Base-by-base conservation (phyloP, 2,329 filamentous ascomycete species). In the Xylaria sp. region DNA sequence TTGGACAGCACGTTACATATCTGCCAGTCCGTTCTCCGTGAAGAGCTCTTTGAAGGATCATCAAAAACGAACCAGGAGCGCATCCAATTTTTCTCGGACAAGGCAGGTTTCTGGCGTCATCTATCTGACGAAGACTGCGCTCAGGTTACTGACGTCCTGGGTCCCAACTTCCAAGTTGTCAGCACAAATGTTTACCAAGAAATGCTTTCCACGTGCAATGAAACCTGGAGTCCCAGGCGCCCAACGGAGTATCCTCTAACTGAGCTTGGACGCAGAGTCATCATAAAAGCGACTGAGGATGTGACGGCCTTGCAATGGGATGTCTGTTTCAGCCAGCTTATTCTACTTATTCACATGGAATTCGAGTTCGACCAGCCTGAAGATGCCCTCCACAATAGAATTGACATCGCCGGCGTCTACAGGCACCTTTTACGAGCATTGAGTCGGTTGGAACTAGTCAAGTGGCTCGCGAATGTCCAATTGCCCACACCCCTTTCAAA, bases 331-430 rank as follows among this genome's bases (percentile, higher is more conserved):
- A 91, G 93, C 69, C 83, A 97, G 59, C 78, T 97, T 2, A 81
- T 94, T 2, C 80, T 99, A 5, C 80, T 96, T 13, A 82, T 94
- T 8, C 92, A 97, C 72, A 88, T 97, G 80, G 89, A 94, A 71
- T 87, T 87, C 46, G 91, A 94, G 70, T 83, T 90, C 56, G 89
- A 92, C 59, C 83, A 86, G 65, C 85, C 88, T 48, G 86, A 91
- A 47, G 83, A 89, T 13, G 84, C 84, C 1, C 78, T 86, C 39
- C 81, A 83, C 65, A 75, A 79, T 46, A 76, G 80, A 18, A 77
- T 90, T 7, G 83, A 87, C 34, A 87, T 94, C 60, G 84, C 88
- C 54, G 76, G 78, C 1, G 84, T 93, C 42, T 93, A 89, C 74
- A 76, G 84, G 68, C 80, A 83, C 52, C 79, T 97, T 4, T 78